Conservation (phyloP, 306 rosid genomes). For the barrel medic (Medicago truncatula) region DNA sequence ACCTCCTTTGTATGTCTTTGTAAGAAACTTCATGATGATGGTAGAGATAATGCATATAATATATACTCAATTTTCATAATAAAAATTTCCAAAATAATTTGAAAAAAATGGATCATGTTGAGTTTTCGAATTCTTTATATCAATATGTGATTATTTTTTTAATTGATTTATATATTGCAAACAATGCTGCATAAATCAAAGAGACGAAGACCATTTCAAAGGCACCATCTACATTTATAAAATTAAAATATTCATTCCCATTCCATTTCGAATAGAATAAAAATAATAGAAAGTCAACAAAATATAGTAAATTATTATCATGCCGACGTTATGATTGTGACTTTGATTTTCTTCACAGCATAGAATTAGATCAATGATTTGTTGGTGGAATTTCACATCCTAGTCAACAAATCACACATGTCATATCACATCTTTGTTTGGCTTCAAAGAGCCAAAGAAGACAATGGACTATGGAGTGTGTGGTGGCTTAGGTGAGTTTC, state of each 20-base stretch:
- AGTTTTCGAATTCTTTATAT: too few species aligned
- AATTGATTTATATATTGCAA: too few species aligned
- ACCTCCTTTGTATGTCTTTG: too few species aligned
- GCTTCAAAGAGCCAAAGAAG: not conserved
- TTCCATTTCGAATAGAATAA: too few species aligned
- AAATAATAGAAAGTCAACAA: not conserved
- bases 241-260: too few species aligned
- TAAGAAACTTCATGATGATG: too few species aligned
- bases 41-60: too few species aligned
- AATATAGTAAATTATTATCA: not conserved
- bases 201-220: not conserved
- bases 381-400: not conserved
- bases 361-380: not conserved
- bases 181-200: not conserved
- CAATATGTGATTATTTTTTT: too few species aligned
- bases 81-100: too few species aligned
- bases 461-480: not conserved
- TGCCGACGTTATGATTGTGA: conserved; percentile 9
- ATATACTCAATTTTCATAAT: too few species aligned
- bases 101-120: too few species aligned
- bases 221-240: not conserved
- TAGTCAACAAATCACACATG: not conserved
- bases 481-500: not conserved
- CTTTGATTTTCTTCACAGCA: not conserved
- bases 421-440: not conserved